Base-by-base conservation (phyloP, 2,329 filamentous ascomycete species). In the Mycogone perniciosa region DNA sequence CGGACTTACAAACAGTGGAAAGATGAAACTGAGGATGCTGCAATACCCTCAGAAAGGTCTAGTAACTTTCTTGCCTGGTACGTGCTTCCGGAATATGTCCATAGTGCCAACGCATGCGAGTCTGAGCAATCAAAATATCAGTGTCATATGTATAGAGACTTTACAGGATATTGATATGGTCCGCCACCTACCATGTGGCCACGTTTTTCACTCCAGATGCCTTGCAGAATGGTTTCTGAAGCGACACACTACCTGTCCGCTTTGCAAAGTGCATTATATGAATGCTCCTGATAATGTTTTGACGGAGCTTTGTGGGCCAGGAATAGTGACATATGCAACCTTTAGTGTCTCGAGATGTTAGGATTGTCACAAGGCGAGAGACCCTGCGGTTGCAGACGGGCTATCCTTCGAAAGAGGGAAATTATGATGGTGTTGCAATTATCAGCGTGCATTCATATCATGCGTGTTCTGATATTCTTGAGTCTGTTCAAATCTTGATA, bases 151-250 rank as follows among this genome's bases (percentile, higher is more conserved):
- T 37, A 45, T 57, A 7, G 55, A 57, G 11, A 20, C 33, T 2
- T 38, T 57, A 29, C 33, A 52, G 20, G 43, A 50, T 29, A 33
- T 41, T 3, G 53, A 57, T 30, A 13, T 49, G 20, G 40, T 57
- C 6, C 53, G 55, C 6, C 39, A 46, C 20, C 34, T 57, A 11
- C 46, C 46, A 9, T 57, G 55, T 40, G 38, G 43, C 9, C 55
- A 57, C 41, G 48, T 54, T 10, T 57, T 55, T 41, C 55, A 57
- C 47, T 45, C 55, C 2, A 44, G 38, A 9, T 57, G 55, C 48
- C 53, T 57, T 26, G 31, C 33, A 11, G 37, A 43, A 6, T 57
- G 55, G 55, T 54, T 42, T 34, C 39, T 52, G 10, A 50, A 50
- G 34, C 38, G 43, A 26, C 55, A 57, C 31, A 30, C 55, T 37